These are phyloP conservation scores for Fusarium sp. DNA, from an alignment of 2,329 filamentous ascomycete genomes.

Conservation along the genomic window DNA sequence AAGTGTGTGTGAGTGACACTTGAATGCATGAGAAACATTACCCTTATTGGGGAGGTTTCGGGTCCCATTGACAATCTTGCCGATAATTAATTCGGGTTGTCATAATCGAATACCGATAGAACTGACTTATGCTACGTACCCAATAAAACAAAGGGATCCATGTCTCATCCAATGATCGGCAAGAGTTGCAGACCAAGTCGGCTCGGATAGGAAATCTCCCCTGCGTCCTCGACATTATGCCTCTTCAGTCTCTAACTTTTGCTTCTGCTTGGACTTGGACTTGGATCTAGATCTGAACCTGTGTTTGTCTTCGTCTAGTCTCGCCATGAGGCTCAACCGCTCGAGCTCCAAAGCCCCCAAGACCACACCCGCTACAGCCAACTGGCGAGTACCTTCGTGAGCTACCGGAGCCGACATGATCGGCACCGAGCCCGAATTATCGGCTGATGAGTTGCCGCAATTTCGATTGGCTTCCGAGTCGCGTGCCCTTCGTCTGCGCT, in stretches of 20 bases:
- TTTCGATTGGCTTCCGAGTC: constrained; percentile 43
- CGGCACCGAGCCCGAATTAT: constrained; percentile 27
- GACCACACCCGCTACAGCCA: constrained; percentile 45
- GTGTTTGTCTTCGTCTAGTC: constrained; percentile 17
- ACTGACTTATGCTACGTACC: constrained; percentile 13
- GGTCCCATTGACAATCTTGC: constrained; percentile 17
- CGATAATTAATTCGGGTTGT: constrained; percentile 25
- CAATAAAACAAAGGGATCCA: constrained; percentile 12
- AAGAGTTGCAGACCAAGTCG: constrained; percentile 29
- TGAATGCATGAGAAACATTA: constrained; percentile 21
- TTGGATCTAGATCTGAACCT: background rate
- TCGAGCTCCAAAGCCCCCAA: constrained; percentile 49
- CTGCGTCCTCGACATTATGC: constrained; percentile 5
- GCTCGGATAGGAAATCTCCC: constrained; percentile 31
- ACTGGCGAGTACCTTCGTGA: constrained; percentile 39
- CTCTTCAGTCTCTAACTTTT: background rate
- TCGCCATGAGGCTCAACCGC: constrained; percentile 46
- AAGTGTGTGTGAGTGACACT: background rate
- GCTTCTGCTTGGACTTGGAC: constrained; percentile 2
- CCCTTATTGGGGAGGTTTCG: constrained; percentile 23
- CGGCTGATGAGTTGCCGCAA: constrained; percentile 42
- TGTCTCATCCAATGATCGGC: constrained; percentile 30
- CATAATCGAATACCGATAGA: constrained; percentile 30
- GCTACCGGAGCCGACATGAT: constrained; percentile 33
- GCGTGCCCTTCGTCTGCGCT: constrained; percentile 48